Percentiles rank a stretch among this genome's conserved stretches.
Conservation (phyloP, 176 grass and related monocot genomes). For the maize (Zea mays) region Zm-B73-REFERENCE-NAM-5.0 NC_050098.1:186860001-186860500, state of each 20-base stretch:
- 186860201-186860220: conserved; percentile 7
- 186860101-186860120: too few relatives aligned
- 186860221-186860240: neutral
- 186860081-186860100: too few relatives aligned
- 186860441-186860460: neutral
- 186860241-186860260: conserved; percentile 2
- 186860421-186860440: neutral
- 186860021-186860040: conserved; percentile 1
- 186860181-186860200: too few relatives aligned
- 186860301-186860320: neutral
- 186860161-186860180: too few relatives aligned
- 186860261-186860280: neutral
- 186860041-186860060: neutral
- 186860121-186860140: too few relatives aligned
- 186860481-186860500: neutral
- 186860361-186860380: neutral
- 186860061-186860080: neutral
- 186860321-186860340: conserved; percentile 21
- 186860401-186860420: conserved; percentile 29
- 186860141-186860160: too few relatives aligned
- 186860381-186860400: neutral
- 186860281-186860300: neutral
- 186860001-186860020: neutral
- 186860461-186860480: neutral
- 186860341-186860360: conserved; percentile 7